phyloP scores from a whole-genome alignment of 108 stramenopile species.

The Skeletonema menzelii region DNA sequence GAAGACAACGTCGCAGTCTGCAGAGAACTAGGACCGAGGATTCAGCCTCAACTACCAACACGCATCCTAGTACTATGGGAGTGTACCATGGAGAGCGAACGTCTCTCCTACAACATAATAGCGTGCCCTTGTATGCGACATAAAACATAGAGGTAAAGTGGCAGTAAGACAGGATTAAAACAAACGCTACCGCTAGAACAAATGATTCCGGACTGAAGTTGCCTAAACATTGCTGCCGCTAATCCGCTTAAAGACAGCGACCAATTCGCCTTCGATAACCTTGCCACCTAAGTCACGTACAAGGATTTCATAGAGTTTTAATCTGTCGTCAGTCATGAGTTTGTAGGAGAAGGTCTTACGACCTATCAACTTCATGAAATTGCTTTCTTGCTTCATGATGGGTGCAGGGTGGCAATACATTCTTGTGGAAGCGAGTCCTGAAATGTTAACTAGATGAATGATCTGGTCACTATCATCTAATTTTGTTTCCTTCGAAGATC shows the following conservation, averaged over 20 bases:
- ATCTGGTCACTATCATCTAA: background rate
- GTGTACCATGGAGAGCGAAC: background rate
- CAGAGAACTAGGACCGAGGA: background rate
- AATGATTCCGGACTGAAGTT: background rate
- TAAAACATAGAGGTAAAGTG: background rate
- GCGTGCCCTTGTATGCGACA: background rate
- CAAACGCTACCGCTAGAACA: background rate
- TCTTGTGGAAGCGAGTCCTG: background rate
- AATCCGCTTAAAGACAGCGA: background rate
- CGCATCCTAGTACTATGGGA: background rate
- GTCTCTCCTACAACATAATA: background rate
- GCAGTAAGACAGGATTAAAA: background rate
- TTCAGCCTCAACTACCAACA: background rate
- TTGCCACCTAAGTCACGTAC: background rate
- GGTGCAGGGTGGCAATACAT: background rate
- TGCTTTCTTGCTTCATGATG: background rate
- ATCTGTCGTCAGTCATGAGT: background rate
- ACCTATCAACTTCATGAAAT: background rate
- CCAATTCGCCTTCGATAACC: background rate
- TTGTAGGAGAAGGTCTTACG: background rate
- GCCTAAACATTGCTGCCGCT: background rate
- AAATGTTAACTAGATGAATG: background rate
- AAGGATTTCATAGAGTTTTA: background rate
- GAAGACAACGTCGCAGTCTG: background rate
- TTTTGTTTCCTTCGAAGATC: background rate